Conservation (phyloP, 192 early-diverging fungal genomes). For the Glomus cerebriforme region DNA sequence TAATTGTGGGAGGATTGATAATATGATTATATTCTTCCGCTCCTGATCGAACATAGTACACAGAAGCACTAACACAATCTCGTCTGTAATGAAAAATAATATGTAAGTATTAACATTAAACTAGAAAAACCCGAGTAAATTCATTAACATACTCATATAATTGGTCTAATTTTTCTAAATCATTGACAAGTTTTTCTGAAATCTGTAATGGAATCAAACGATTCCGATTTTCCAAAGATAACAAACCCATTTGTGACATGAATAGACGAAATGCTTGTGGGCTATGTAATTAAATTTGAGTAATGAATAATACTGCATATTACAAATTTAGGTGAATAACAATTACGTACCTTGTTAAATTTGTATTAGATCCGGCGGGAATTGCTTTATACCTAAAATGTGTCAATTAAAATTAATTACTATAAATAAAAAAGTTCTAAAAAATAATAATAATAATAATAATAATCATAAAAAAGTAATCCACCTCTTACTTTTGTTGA, state of each 20-base stretch:
- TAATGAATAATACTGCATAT: background rate
- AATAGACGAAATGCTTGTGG: constrained; percentile 60
- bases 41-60: constrained; percentile 65
- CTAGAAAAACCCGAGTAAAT: background rate
- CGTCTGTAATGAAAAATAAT: constrained; percentile 43
- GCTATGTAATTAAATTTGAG: constrained; percentile 30
- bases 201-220: constrained; percentile 66
- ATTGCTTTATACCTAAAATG: constrained; percentile 28
- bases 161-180: constrained; percentile 64
- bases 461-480: background rate
- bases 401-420: background rate
- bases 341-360: constrained; percentile 34
- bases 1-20: constrained; percentile 48
- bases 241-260: constrained; percentile 66
- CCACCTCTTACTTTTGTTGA: constrained; percentile 16
- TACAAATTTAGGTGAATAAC: background rate
- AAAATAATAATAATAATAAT: background rate
- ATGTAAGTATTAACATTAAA: background rate
- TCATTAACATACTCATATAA: constrained; percentile 62
- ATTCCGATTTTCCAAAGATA: constrained; percentile 58
- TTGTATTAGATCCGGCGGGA: constrained; percentile 33
- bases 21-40: constrained; percentile 53
- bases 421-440: background rate
- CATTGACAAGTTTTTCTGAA: constrained; percentile 60
- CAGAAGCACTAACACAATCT: constrained; percentile 67